Conservation (phyloP, 192 early-diverging fungal genomes). For the Podila horticola region DNA sequence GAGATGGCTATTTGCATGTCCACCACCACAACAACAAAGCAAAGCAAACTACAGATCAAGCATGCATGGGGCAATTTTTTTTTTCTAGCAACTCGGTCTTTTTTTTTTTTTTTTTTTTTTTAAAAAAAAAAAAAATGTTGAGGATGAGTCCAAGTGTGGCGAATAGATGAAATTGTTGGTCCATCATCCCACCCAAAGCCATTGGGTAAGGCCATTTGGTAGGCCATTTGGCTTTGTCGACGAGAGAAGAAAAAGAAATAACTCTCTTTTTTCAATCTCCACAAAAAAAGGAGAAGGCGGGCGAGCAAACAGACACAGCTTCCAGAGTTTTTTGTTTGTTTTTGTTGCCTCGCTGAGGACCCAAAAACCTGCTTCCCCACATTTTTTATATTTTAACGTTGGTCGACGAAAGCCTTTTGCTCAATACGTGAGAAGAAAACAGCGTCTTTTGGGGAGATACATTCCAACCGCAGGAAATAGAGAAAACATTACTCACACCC, state of each 20-base stretch:
- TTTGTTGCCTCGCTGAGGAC: no score
- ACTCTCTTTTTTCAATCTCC: slow-evolving; percentile 41
- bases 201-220: no score
- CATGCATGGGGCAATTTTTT: neutral
- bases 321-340: slow-evolving; percentile 3
- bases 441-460: no score
- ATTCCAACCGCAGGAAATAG: no score
- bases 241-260: neutral
- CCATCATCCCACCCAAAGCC: no score
- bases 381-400: neutral
- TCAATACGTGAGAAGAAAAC: no score
- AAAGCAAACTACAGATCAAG: neutral
- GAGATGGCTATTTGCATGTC: no score
- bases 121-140: no score
- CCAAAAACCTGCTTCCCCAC: neutral
- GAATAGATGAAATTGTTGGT: no score
- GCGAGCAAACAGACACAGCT: slow-evolving; percentile 15
- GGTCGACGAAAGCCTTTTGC: no score
- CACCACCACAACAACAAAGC: no score
- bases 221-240: neutral
- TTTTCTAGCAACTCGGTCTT: neutral
- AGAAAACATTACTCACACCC: no score
- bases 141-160: neutral
- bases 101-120: slow-evolving; percentile 16
- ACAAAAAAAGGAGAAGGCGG: slow-evolving; percentile 27